Conservation (phyloP, 2,329 filamentous ascomycete genomes). For the Paraconiothyrium sp. region DNA sequence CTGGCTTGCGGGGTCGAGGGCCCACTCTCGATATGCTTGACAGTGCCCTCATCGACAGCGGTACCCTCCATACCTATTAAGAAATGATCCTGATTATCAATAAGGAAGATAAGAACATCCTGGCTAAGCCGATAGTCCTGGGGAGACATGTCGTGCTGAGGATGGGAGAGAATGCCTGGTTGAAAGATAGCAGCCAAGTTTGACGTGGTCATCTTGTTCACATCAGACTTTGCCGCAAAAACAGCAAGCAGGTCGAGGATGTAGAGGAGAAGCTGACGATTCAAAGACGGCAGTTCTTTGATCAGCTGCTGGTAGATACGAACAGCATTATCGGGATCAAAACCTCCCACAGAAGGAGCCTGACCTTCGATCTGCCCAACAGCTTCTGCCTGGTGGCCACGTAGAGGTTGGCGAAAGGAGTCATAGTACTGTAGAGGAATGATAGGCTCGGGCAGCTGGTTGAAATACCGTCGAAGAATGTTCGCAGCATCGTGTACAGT, state of each 20-base stretch:
- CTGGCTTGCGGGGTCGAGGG: slow-evolving; percentile 63
- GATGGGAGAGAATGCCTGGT: slow-evolving; percentile 93
- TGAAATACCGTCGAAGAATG: slow-evolving; percentile 92
- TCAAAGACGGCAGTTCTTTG: slow-evolving; percentile 89
- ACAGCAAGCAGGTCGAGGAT: slow-evolving; percentile 95
- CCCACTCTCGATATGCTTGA: slow-evolving; percentile 75
- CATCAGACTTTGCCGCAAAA: slow-evolving; percentile 94
- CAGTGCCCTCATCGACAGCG: slow-evolving; percentile 86
- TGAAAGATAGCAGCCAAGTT: slow-evolving; percentile 98
- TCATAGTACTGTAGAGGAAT: slow-evolving; percentile 95
- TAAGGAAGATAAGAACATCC: slow-evolving; percentile 95
- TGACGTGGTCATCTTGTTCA: slow-evolving; percentile 95
- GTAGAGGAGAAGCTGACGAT: slow-evolving; percentile 92
- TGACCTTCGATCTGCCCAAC: slow-evolving; percentile 71
- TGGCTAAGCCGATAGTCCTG: slow-evolving; percentile 94
- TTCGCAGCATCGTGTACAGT: slow-evolving; percentile 99
- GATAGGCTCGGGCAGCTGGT: slow-evolving; percentile 95
- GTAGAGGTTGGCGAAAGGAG: slow-evolving; percentile 84
- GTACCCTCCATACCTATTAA: slow-evolving; percentile 98
- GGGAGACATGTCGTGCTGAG: slow-evolving; percentile 92
- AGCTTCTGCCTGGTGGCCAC: slow-evolving; percentile 73
- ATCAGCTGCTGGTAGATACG: slow-evolving; percentile 87
- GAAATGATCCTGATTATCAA: slow-evolving; percentile 98
- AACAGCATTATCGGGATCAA: slow-evolving; percentile 80
- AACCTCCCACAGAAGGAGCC: slow-evolving; percentile 75